These are phyloP conservation scores for Solioccasus polychromus DNA, from an alignment of 768 basidiomycete genomes.

Conservation along the genomic window DNA sequence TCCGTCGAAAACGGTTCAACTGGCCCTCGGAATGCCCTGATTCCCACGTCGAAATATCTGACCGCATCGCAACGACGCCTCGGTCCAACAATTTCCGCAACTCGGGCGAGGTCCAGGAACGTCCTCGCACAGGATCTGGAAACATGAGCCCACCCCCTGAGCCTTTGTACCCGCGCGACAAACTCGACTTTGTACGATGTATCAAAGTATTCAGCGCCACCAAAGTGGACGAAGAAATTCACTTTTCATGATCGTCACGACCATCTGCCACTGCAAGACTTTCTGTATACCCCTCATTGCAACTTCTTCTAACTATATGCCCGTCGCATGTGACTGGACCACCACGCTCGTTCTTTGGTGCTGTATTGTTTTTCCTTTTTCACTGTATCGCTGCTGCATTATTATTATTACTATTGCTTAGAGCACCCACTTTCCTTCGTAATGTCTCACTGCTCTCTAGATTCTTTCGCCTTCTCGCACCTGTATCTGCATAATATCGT, in stretches of 20 bases:
- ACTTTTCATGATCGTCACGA: constrained; percentile 16
- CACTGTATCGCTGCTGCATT: constrained; percentile 16
- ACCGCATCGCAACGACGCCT: constrained; percentile 20
- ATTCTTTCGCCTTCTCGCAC: constrained; percentile 10
- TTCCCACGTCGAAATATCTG: constrained; percentile 24
- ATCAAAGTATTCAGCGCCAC: constrained; percentile 51
- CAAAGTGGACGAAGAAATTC: constrained; percentile 36
- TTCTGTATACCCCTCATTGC: not conserved
- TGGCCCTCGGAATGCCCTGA: constrained; percentile 55
- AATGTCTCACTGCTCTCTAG: not conserved
- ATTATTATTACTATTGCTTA: constrained; percentile 1
- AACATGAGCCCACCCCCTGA: constrained; percentile 17
- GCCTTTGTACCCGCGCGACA: constrained; percentile 32
- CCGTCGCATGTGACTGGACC: constrained; percentile 11
- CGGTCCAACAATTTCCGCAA: constrained; percentile 18
- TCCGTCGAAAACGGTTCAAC: constrained; percentile 64
- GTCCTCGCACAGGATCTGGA: constrained; percentile 9
- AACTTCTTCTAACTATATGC: constrained; percentile 5
- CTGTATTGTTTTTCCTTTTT: not conserved
- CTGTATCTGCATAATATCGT: constrained; percentile 10
- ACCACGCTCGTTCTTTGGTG: constrained; percentile 16
- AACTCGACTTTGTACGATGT: constrained; percentile 49
- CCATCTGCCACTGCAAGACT: not conserved
- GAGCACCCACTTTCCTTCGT: constrained; percentile 8
- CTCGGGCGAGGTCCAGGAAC: constrained; percentile 16